phyloP scores from a whole-genome alignment of 768 basidiomycete genomes.

The Phaffia tasmanica region DNA sequence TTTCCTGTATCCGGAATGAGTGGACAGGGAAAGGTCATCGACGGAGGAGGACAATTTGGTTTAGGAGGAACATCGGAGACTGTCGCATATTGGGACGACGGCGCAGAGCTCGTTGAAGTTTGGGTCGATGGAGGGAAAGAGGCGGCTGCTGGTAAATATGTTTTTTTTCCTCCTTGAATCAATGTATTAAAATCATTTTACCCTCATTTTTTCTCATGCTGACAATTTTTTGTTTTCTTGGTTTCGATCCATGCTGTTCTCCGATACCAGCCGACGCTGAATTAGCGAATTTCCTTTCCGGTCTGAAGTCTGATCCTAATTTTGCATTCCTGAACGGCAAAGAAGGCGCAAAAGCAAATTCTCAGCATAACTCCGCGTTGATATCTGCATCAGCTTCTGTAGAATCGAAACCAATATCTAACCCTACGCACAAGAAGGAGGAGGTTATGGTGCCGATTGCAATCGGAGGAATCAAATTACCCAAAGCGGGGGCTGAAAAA shows the following conservation, averaged over 20 bases:
- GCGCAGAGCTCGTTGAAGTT: not conserved
- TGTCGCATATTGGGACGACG: slow-evolving; percentile 20
- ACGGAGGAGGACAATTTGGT: not conserved
- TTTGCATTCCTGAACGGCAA: not conserved
- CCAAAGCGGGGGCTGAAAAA: slow-evolving; percentile 11
- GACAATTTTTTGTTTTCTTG: not conserved
- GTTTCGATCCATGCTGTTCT: not conserved
- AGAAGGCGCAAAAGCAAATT: slow-evolving; percentile 4
- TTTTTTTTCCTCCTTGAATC: not conserved
- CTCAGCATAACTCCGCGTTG: not conserved
- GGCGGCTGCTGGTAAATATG: slow-evolving; percentile 9
- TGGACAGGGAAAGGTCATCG: no score
- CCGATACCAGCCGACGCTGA: slow-evolving; percentile 3
- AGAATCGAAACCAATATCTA: not conserved
- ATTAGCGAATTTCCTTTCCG: slow-evolving; percentile 6
- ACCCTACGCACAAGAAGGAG: not conserved
- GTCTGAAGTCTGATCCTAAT: not conserved
- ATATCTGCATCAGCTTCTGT: not conserved
- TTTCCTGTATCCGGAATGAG: not conserved
- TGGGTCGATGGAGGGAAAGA: slow-evolving; percentile 12
- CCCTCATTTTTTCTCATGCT: not conserved
- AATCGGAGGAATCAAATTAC: slow-evolving; percentile 2
- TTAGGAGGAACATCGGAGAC: slow-evolving; percentile 4
- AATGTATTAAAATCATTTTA: not conserved
- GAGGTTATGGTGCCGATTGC: slow-evolving; percentile 16